A percentile compares a stretch with the other conserved stretches of the same genome.
Evolutionary conservation across 345 rosid genomes (phyloP).

Genomic region (Chamaenerion angustifolium): DNA sequence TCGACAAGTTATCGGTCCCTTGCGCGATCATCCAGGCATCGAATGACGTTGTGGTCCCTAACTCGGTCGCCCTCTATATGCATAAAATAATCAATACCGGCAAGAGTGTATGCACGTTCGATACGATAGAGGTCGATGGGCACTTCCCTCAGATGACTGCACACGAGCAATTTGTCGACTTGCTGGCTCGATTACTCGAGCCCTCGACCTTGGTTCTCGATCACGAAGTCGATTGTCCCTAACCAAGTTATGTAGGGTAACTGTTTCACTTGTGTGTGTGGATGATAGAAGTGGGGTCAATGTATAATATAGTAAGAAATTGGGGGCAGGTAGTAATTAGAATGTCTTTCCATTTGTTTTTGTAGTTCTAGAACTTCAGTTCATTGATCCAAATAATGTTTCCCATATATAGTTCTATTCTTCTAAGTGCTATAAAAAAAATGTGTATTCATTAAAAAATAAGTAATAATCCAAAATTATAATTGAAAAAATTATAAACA

Average conservation of each 20-base stretch:
- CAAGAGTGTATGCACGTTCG: slow-evolving; percentile 1
- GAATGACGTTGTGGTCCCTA: slow-evolving; percentile 7
- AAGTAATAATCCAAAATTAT: too few relatives aligned
- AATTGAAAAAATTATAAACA: too few relatives aligned
- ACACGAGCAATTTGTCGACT: slow-evolving; percentile 1
- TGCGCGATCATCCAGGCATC: slow-evolving; percentile 11
- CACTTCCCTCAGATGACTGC: slow-evolving; percentile 11
- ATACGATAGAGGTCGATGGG: not conserved
- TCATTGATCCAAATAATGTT: too few relatives aligned
- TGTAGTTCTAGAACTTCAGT: too few relatives aligned
- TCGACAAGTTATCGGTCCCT: slow-evolving; percentile 1
- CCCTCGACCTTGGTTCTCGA: not conserved
- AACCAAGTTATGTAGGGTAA: not conserved
- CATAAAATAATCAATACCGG: slow-evolving; percentile 3
- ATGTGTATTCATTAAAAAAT: too few relatives aligned
- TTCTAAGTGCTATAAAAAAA: too few relatives aligned
- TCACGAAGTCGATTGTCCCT: not conserved
- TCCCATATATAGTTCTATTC: too few relatives aligned
- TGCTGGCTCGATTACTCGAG: slow-evolving; percentile 5
- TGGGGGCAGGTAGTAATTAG: too few relatives aligned
- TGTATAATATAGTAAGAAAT: too few relatives aligned
- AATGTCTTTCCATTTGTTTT: too few relatives aligned
- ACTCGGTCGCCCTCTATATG: slow-evolving; percentile 10
- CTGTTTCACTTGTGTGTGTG: not conserved
- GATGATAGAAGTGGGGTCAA: too few relatives aligned